These are phyloP conservation scores for Hymenotorrendiella dingleyae DNA, from an alignment of 2,329 filamentous ascomycete species.

Conservation along the genomic window DNA sequence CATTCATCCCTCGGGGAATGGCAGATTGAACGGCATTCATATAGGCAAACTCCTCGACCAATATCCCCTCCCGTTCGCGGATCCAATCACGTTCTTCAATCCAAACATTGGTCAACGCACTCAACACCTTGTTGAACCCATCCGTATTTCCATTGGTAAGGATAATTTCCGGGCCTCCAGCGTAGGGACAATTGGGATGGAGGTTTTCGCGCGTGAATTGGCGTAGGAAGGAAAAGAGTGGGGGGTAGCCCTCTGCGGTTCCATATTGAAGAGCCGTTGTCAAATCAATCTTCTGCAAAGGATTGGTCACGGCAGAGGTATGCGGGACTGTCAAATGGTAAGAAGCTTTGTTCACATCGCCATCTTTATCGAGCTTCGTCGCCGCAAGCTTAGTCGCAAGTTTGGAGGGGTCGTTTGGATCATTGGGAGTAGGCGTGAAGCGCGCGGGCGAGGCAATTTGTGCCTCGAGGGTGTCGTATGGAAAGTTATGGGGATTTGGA, in stretches of 20 bases:
- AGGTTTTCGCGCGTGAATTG: conserved; percentile 71
- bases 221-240: conserved; percentile 70
- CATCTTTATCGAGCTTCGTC: conserved; percentile 22
- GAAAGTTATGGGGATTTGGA: conserved; percentile 76
- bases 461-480: conserved; percentile 85
- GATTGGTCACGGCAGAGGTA: conserved; percentile 50
- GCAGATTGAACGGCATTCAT: conserved; percentile 67
- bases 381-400: conserved; percentile 34
- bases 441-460: conserved; percentile 68
- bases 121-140: conserved; percentile 72
- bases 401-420: conserved; percentile 37
- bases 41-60: conserved; percentile 78
- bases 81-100: conserved; percentile 60
- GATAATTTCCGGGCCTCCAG: conserved; percentile 68
- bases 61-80: conserved; percentile 64
- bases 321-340: conserved; percentile 68
- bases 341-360: conserved; percentile 21
- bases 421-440: conserved; percentile 65
- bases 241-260: conserved; percentile 72
- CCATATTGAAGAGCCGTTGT: conserved; percentile 83
- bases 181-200: conserved; percentile 77
- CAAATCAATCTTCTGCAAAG: conserved; percentile 69
- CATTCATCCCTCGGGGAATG: conserved; percentile 54
- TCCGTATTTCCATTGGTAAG: conserved; percentile 81
- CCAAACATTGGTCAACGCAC: conserved; percentile 74